These are phyloP conservation scores for Lichtheimia ramosa DNA, from an alignment of 371 early-diverging fungal genomes.

Conservation along the genomic window DNA sequence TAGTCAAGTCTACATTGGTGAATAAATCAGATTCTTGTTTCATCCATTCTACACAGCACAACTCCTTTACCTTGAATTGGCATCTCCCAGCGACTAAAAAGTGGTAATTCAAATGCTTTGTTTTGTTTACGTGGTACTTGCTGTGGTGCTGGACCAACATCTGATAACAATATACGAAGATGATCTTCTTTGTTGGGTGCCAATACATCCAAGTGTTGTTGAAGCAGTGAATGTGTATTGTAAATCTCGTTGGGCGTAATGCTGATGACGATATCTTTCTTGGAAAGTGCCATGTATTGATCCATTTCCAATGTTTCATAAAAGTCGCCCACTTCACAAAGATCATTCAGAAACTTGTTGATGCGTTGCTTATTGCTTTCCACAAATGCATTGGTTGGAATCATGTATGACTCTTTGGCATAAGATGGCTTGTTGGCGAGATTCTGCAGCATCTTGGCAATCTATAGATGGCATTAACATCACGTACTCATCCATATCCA, in stretches of 20 bases:
- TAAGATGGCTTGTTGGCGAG: constrained; percentile 91
- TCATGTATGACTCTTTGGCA: constrained; percentile 90
- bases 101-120: constrained; percentile 71
- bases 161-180: constrained; percentile 71
- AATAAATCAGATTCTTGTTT: background rate
- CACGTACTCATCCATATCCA: background rate
- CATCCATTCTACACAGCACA: background rate
- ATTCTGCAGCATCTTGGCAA: constrained; percentile 91
- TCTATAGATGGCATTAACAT: constrained; percentile 23
- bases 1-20: constrained; percentile 38
- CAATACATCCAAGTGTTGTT: constrained; percentile 77
- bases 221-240: constrained; percentile 80
- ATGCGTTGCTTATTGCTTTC: constrained; percentile 82
- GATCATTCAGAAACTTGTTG: constrained; percentile 79
- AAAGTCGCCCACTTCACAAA: constrained; percentile 93
- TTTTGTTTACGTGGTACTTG: constrained; percentile 83
- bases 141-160: constrained; percentile 74
- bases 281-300: constrained; percentile 90
- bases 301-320: constrained; percentile 94
- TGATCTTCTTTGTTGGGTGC: constrained; percentile 78
- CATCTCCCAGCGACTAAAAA: constrained; percentile 89
- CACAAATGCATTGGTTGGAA: constrained; percentile 79
- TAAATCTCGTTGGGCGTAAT: constrained; percentile 92
- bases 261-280: constrained; percentile 80
- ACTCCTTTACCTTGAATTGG: constrained; percentile 63